These are phyloP conservation scores for Claviceps cyperi DNA, from an alignment of 2,329 filamentous ascomycete species.

Conservation along the genomic window DNA sequence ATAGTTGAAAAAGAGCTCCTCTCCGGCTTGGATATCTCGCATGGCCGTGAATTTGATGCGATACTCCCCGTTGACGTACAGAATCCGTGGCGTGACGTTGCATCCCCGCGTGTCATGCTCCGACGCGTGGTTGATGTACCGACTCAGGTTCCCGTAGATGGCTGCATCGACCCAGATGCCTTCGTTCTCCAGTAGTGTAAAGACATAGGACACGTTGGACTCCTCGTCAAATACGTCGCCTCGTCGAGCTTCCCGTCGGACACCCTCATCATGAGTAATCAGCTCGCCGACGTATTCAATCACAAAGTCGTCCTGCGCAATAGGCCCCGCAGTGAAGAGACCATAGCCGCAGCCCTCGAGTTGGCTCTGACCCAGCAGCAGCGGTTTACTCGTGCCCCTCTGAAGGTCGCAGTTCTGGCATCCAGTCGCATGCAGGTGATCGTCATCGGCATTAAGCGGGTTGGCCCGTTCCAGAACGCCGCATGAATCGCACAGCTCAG, in stretches of 20 bases:
- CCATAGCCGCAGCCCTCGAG: slow-evolving; percentile 59
- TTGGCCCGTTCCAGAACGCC: slow-evolving; percentile 56
- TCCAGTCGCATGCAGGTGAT: slow-evolving; percentile 37
- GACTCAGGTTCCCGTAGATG: slow-evolving; percentile 63
- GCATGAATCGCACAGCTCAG: slow-evolving; percentile 57
- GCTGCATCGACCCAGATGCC: slow-evolving; percentile 60
- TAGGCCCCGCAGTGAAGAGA: slow-evolving; percentile 55
- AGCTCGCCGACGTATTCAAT: slow-evolving; percentile 73
- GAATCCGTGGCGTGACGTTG: slow-evolving; percentile 48
- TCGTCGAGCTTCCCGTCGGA: slow-evolving; percentile 48
- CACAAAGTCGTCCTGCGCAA: slow-evolving; percentile 55
- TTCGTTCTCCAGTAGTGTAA: slow-evolving; percentile 43
- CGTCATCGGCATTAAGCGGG: slow-evolving; percentile 48
- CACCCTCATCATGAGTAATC: slow-evolving; percentile 53
- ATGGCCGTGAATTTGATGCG: slow-evolving; percentile 61
- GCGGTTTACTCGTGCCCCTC: slow-evolving; percentile 47
- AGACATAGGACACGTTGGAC: slow-evolving; percentile 50
- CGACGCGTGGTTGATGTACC: slow-evolving; percentile 69
- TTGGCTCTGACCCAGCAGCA: slow-evolving; percentile 55
- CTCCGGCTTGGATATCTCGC: slow-evolving; percentile 51
- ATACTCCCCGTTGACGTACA: slow-evolving; percentile 61
- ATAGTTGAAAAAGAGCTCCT: slow-evolving; percentile 75
- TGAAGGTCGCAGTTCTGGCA: slow-evolving; percentile 66
- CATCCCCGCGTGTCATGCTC: slow-evolving; percentile 37
- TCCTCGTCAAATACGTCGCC: slow-evolving; percentile 46